Percentiles rank a stretch among this genome's conserved stretches.
These are phyloP conservation scores for Arctium minus DNA, from an alignment of 129 eudicot genomes.

Conservation along the genomic window DNA sequence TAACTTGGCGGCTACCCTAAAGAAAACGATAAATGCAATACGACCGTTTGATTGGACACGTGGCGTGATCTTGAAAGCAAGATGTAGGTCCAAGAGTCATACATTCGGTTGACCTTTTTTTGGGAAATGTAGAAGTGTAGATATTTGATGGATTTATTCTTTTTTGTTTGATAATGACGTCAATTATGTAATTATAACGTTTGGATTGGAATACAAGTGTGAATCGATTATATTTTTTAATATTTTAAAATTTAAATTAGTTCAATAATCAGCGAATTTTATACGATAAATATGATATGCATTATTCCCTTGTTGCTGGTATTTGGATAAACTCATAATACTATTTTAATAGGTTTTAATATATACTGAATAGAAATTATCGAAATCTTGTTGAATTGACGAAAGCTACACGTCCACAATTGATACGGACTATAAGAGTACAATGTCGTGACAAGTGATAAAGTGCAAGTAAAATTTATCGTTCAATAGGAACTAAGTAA, in stretches of 20 bases:
- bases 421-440: too few relatives aligned
- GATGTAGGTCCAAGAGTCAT: background rate
- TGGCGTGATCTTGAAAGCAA: slow-evolving; percentile 1
- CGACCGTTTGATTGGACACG: slow-evolving; percentile 8
- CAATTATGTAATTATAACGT: background rate
- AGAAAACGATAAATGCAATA: background rate
- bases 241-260: background rate
- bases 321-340: too few relatives aligned
- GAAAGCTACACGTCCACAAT: too few relatives aligned
- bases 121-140: slow-evolving; percentile 4
- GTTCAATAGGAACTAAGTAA: too few relatives aligned
- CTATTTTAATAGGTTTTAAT: too few relatives aligned
- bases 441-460: too few relatives aligned
- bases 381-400: too few relatives aligned
- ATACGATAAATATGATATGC: too few relatives aligned
- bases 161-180: background rate
- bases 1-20: slow-evolving; percentile 9
- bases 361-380: too few relatives aligned
- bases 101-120: background rate
- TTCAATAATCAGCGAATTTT: too few relatives aligned
- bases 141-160: slow-evolving; percentile 17
- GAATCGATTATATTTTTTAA: background rate
- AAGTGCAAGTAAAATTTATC: too few relatives aligned
- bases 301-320: too few relatives aligned
- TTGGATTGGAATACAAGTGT: background rate